Conservation (phyloP, 106 monocot genomes). For the Apostasia shenzhenica region DNA sequence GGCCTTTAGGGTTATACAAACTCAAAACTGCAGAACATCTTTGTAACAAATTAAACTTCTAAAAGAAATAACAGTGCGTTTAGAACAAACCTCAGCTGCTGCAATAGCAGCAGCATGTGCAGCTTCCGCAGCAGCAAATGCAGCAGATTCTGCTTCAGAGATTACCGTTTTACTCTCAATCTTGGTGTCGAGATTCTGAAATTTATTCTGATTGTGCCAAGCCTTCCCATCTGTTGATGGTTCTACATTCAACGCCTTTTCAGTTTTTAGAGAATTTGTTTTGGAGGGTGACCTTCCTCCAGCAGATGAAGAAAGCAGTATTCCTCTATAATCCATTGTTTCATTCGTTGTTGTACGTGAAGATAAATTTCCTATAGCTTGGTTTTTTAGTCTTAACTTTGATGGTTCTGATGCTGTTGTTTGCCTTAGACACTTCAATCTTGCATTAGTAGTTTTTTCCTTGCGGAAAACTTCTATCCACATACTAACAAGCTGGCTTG, state of each 20-base stretch:
- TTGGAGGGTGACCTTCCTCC: slow-evolving; percentile 35
- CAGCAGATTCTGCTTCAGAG: slow-evolving; percentile 76
- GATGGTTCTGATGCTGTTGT: slow-evolving; percentile 32
- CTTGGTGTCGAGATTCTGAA: slow-evolving; percentile 22
- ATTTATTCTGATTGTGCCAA: slow-evolving; percentile 16
- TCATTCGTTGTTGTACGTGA: slow-evolving; percentile 15
- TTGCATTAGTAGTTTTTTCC: slow-evolving; percentile 74
- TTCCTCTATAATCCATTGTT: slow-evolving; percentile 29
- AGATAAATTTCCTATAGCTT: slow-evolving; percentile 22
- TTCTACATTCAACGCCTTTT: slow-evolving; percentile 32
- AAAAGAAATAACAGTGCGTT: not conserved
- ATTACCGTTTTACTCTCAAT: slow-evolving; percentile 17
- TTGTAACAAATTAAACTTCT: too few species aligned
- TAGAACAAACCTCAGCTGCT: slow-evolving; percentile 68
- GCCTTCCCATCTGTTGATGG: slow-evolving; percentile 20
- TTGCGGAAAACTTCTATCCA: slow-evolving; percentile 96
- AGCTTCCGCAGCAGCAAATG: slow-evolving; percentile 84
- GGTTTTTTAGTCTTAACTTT: slow-evolving; percentile 45
- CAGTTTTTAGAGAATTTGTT: slow-evolving; percentile 30
- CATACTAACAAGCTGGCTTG: slow-evolving; percentile 85
- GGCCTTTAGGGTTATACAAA: too few species aligned
- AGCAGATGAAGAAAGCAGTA: slow-evolving; percentile 15
- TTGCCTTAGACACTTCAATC: slow-evolving; percentile 36
- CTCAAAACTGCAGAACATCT: too few species aligned
- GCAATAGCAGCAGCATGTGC: slow-evolving; percentile 76